Percentiles rank a stretch among this genome's conserved stretches.
These are phyloP conservation scores for Candida tibetensis DNA, from an alignment of 805 yeast genomes.

Conservation along the genomic window DNA sequence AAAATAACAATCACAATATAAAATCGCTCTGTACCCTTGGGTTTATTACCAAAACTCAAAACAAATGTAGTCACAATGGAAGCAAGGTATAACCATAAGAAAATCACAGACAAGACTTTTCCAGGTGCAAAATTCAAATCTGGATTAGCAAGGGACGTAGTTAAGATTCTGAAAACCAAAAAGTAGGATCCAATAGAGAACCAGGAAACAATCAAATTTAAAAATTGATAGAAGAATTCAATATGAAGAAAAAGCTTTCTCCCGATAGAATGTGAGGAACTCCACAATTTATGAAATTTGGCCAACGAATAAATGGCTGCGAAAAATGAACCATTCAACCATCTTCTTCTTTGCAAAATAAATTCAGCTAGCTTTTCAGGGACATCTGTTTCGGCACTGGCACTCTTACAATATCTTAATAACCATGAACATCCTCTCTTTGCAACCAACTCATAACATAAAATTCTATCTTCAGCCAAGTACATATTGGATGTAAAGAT, in stretches of 20 bases:
- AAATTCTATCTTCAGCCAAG: constrained; percentile 65
- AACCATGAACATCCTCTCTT: constrained; percentile 58
- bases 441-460: constrained; percentile 63
- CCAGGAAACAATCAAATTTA: constrained; percentile 58
- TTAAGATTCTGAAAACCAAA: constrained; percentile 59
- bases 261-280: constrained; percentile 50
- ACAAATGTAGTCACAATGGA: constrained; percentile 59
- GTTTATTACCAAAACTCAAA: constrained; percentile 62
- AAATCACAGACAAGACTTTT: constrained; percentile 47
- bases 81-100: constrained; percentile 55
- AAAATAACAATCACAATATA: constrained; percentile 52
- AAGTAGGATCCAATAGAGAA: constrained; percentile 62
- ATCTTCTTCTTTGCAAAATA: constrained; percentile 61
- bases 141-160: constrained; percentile 45
- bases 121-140: constrained; percentile 44
- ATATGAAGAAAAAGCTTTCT: constrained; percentile 52
- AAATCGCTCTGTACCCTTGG: constrained; percentile 56
- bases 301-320: constrained; percentile 57
- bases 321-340: constrained; percentile 70
- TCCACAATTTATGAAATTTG: constrained; percentile 55
- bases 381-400: constrained; percentile 67
- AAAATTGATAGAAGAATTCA: constrained; percentile 54
- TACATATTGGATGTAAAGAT: constrained; percentile 69
- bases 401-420: constrained; percentile 58
- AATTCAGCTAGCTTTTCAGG: constrained; percentile 62